Base-by-base conservation (phyloP, 352 stramenopile genomes). In the Pythium pyrilobum region DNA sequence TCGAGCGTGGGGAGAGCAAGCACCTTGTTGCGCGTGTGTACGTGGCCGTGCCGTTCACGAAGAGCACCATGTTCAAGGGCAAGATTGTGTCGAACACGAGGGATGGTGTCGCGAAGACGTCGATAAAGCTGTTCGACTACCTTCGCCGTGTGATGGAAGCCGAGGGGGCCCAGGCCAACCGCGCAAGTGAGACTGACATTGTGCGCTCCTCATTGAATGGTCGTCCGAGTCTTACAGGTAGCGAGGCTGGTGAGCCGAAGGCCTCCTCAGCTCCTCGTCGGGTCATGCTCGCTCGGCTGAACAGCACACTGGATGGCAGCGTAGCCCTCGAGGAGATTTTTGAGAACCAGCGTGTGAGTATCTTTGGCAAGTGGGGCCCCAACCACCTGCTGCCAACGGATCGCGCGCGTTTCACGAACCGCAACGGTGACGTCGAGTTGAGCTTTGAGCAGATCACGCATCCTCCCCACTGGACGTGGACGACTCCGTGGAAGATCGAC, bases 251-350 rank as follows among this genome's bases (percentile, higher is more conserved):
- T 47, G 29, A 55, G 47, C 27, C 65, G 38, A 3, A n/a, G n/a
- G n/a, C 50, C 1, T 12, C 32, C 18, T 33, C 29, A 3, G 50
- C 28, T 6, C 15, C 58, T 7, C 58, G 53, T 15, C 62, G 64
- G 5, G 47, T 80, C 0, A 73, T 68, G 41, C 53, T 86, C 16
- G 62, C 70, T 29, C 67, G 76, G 6, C 79, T 85, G 49, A 87
- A 87, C 55, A 86, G 76, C 45, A 86, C 75, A 3, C 46, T 87
- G 10, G 74, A 89, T 58, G 76, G 74, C 51, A 89, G 78, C 32
- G 80, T 93, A 4, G 82, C 72, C 9, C 65, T 93, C 18, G 82
- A 93, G 58, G 82, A 93, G 64, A 90, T 93, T 60, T 93, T 93
- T 62, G 81, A 93, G 60, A 93, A 93, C 59, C 83, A 93, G 60